Evolutionary conservation across 177 flowering plant species (phyloP).

Genomic region (Vitis hybrid): DNA sequence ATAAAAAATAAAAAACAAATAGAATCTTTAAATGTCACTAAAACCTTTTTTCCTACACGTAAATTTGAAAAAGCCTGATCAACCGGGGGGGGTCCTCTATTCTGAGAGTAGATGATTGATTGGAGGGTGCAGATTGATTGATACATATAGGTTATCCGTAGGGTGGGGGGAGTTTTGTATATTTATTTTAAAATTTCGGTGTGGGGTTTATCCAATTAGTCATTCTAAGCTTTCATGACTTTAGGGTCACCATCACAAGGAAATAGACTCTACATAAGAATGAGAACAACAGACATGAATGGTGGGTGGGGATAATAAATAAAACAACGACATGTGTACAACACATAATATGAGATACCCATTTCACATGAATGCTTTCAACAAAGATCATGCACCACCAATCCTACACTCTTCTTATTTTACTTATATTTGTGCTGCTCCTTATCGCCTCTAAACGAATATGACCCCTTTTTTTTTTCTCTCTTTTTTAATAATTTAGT

Average conservation of each 20-base stretch:
- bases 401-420: background rate
- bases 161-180: too few relatives aligned
- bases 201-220: constrained; percentile 13
- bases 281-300: constrained; percentile 13
- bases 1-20: too few relatives aligned
- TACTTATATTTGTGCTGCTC: background rate
- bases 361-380: constrained; percentile 12
- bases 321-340: constrained; percentile 18
- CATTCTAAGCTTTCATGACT: constrained; percentile 12
- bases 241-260: constrained; percentile 18
- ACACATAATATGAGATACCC: background rate
- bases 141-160: too few relatives aligned
- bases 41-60: too few relatives aligned
- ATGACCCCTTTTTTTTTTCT: too few relatives aligned
- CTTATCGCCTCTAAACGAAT: background rate
- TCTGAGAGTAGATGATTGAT: too few relatives aligned
- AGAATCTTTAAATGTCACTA: too few relatives aligned
- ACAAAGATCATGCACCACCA: constrained; percentile 8
- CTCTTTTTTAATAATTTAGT: too few relatives aligned
- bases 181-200: constrained; percentile 7
- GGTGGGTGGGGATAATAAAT: constrained; percentile 29
- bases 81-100: too few relatives aligned
- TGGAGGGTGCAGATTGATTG: too few relatives aligned
- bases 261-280: constrained; percentile 24
- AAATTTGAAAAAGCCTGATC: too few relatives aligned